phyloP scores from a whole-genome alignment of 1,139 yeast species.

The Nakaseomyces delphensis region DNA sequence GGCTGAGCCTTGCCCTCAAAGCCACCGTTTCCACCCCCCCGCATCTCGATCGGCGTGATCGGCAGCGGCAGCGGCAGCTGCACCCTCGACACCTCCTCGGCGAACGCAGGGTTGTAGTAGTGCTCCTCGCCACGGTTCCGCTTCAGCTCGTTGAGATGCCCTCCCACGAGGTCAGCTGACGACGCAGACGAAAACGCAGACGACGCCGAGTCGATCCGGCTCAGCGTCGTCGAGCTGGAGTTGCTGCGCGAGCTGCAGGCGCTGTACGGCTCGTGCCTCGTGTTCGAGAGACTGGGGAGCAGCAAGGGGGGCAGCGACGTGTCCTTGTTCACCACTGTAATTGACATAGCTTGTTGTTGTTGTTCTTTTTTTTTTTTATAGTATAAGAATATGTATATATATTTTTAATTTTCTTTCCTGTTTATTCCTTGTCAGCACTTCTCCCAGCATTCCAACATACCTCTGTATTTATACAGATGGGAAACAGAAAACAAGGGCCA shows the following conservation, averaged over 20 bases:
- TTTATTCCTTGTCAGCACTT: neutral
- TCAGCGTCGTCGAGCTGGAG: conserved; percentile 4
- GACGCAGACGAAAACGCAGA: no score
- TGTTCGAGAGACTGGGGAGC: conserved; percentile 17
- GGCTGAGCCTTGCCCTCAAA: conserved; percentile 2
- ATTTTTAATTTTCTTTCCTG: no score
- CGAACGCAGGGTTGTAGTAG: conserved; percentile 2
- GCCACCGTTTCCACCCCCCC: neutral
- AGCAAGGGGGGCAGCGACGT: conserved; percentile 26
- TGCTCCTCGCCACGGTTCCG: neutral
- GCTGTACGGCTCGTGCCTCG: neutral
- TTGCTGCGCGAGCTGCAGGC: conserved; percentile 3
- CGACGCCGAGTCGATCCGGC: conserved; percentile 2
- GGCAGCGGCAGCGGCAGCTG: neutral
- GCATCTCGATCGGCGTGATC: conserved; percentile 2
- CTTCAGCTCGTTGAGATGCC: conserved; percentile 3
- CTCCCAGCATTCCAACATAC: no score
- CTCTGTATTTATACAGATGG: no score
- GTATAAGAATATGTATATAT: neutral
- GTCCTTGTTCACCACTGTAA: conserved; percentile 23
- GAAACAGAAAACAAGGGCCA: no score
- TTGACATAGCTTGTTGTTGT: conserved; percentile 11
- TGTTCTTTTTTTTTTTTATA: no score
- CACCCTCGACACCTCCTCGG: neutral
- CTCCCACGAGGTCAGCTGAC: neutral